Evolutionary conservation across 1,139 yeast genomes (phyloP), one percentile per base, ranked within the genome.

Genomic region (Nakaseomyces bracarensis): DNA sequence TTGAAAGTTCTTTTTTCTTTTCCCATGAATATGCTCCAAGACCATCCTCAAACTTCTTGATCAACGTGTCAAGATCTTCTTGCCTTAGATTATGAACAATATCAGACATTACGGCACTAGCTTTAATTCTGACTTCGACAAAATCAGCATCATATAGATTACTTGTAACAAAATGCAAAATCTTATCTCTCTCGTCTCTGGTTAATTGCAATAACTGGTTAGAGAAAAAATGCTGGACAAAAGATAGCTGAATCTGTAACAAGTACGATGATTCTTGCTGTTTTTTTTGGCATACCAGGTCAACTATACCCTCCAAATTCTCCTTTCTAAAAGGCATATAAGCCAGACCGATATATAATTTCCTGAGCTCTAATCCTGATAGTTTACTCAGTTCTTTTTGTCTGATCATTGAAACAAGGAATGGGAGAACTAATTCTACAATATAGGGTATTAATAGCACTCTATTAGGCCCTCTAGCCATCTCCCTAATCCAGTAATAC

Each of bases 341-440:
- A 0, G 87, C 79, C 3, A 82, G 66, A 30, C 68, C 68, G 38
- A 73, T 69, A 55, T 81, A 74, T 3, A 74, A 65, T 1, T 71
- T 54, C 2, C 73, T 69, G 0, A 86, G 82, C 35, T 73, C 72
- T 27, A 82, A 66, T 41, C 75, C 74, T 0, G 89, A 82, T 47
- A 89, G 72, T 47, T 80, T 82, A 54, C 89, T 81, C 18, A 86
- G 87, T 50, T 91, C 97, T 49, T 87, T 80, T 68, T 84, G 72
- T 41, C 73, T 73, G 43, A 80, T 75, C 44, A 87, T 66, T 23
- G 73, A 70, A 52, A 86, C 67, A 48, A 86, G 66, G 49, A 85
- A 81, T 13, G 96, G 96, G 1, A 86, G 65, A 37, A 89, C 70
- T 43, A 74, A 65, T 1, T 67, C 61, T 14, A 60, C 53, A 31